These are phyloP conservation scores for Melaleuca alternifolia DNA, from an alignment of 345 rosid genomes.

Conservation along the genomic window DNA sequence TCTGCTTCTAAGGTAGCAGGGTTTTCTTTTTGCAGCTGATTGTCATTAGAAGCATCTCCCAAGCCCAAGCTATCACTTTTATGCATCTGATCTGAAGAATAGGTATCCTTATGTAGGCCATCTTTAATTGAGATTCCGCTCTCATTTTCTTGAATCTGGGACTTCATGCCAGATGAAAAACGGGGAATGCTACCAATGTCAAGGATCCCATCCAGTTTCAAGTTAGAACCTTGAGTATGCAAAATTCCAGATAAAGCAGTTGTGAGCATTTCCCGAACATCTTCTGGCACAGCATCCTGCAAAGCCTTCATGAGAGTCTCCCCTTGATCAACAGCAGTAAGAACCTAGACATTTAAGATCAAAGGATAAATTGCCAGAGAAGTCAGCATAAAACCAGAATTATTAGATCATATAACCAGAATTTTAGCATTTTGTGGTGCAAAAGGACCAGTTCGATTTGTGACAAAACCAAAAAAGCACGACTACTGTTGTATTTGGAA, in stretches of 20 bases:
- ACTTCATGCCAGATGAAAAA: conserved; percentile 16
- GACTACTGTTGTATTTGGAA: not conserved
- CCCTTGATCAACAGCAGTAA: conserved; percentile 81
- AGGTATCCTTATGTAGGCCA: conserved; percentile 20
- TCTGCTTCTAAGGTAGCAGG: conserved; percentile 24
- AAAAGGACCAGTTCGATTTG: not conserved
- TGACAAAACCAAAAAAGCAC: not conserved
- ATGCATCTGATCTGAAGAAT: conserved; percentile 27
- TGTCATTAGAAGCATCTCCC: conserved; percentile 18
- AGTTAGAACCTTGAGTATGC: conserved; percentile 35
- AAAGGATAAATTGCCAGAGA: not conserved
- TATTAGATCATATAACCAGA: not conserved
- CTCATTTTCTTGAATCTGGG: conserved; percentile 27
- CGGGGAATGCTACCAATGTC: conserved; percentile 26
- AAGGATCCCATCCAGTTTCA: conserved; percentile 37
- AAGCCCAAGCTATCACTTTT: conserved; percentile 18
- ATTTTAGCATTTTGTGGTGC: not conserved
- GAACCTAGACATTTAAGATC: conserved; percentile 46
- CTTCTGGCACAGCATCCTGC: conserved; percentile 93
- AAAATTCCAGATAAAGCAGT: conserved; percentile 52
- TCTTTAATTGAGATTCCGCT: conserved; percentile 21
- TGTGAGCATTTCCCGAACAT: conserved; percentile 78
- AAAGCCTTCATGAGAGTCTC: conserved; percentile 74
- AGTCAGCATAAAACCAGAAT: not conserved
- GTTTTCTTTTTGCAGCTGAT: conserved; percentile 20